These are phyloP conservation scores for Mucor sp. DNA, from an alignment of 371 early-diverging fungal genomes.

Conservation along the genomic window DNA sequence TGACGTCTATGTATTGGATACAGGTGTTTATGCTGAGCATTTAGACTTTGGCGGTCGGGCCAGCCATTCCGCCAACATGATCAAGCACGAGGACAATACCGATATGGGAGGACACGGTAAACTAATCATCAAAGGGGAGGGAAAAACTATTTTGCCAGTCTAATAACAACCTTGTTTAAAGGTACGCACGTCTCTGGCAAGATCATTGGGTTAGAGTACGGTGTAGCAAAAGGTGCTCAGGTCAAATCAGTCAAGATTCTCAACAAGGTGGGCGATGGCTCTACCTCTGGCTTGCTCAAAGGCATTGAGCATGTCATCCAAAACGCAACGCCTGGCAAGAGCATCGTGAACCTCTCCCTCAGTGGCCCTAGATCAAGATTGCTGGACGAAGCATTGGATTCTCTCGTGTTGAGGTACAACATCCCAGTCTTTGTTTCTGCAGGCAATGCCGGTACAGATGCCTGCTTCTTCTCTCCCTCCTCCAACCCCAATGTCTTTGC, in stretches of 20 bases:
- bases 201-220: slow-evolving; percentile 68
- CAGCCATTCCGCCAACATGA: slow-evolving; percentile 53
- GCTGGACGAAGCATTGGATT: slow-evolving; percentile 40
- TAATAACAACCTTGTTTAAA: slow-evolving; percentile 13
- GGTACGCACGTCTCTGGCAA: slow-evolving; percentile 83
- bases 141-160: neutral
- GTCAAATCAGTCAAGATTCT: slow-evolving; percentile 75
- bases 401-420: slow-evolving; percentile 42
- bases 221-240: slow-evolving; percentile 75
- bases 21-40: slow-evolving; percentile 74
- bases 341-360: slow-evolving; percentile 59
- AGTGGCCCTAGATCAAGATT: slow-evolving; percentile 50
- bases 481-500: slow-evolving; percentile 64
- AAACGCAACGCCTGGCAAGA: slow-evolving; percentile 30
- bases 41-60: slow-evolving; percentile 80
- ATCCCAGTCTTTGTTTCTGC: slow-evolving; percentile 67
- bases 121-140: slow-evolving; percentile 18
- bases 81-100: slow-evolving; percentile 51
- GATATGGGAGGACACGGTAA: slow-evolving; percentile 82
- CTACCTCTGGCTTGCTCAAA: slow-evolving; percentile 63
- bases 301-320: slow-evolving; percentile 53
- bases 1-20: slow-evolving; percentile 72
- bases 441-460: slow-evolving; percentile 67
- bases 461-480: slow-evolving; percentile 74
- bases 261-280: slow-evolving; percentile 55